Percentiles rank a stretch among this genome's conserved stretches.
phyloP scores from a whole-genome alignment of 495 filamentous ascomycete species.

The Pseudotulostoma volvatum region DNA sequence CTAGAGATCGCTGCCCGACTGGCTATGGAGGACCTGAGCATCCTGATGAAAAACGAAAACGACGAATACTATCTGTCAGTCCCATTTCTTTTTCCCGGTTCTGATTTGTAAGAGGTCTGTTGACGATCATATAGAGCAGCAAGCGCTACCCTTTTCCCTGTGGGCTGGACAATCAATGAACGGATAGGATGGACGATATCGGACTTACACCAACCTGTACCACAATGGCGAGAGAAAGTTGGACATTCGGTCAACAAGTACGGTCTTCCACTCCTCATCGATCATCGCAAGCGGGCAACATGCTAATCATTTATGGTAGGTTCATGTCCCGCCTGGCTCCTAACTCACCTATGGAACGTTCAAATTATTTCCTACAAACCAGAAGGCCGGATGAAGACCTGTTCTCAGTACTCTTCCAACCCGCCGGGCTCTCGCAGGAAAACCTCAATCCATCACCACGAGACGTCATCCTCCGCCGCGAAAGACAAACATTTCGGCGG shows the following conservation, averaged over 20 bases:
- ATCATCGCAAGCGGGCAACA: not conserved
- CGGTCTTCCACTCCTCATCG: constrained; percentile 6
- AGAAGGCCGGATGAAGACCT: constrained; percentile 26
- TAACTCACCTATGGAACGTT: constrained; percentile 34
- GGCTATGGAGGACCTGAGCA: constrained; percentile 41
- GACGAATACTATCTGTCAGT: constrained; percentile 35
- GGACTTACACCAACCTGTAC: constrained; percentile 35
- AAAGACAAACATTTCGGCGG: constrained; percentile 39
- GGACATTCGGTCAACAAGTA: constrained; percentile 36
- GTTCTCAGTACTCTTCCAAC: constrained; percentile 26
- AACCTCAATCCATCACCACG: constrained; percentile 8
- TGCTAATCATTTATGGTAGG: constrained; percentile 12
- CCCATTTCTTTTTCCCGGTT: not conserved
- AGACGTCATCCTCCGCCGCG: constrained; percentile 33
- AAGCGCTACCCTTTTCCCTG: constrained; percentile 40
- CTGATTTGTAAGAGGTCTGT: not conserved
- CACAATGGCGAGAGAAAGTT: constrained; percentile 37
- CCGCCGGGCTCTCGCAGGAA: constrained; percentile 12
- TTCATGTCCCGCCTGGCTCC: constrained; percentile 33
- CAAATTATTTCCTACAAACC: constrained; percentile 37
- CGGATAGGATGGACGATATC: constrained; percentile 39
- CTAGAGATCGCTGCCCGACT: constrained; percentile 40
- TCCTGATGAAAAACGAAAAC: constrained; percentile 33
- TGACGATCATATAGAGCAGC: constrained; percentile 23
- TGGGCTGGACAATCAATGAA: constrained; percentile 38